Percentiles rank a stretch among this genome's conserved stretches.
Evolutionary conservation across 441 rosid species (phyloP).

Genomic region (Brassica hybrid): DNA sequence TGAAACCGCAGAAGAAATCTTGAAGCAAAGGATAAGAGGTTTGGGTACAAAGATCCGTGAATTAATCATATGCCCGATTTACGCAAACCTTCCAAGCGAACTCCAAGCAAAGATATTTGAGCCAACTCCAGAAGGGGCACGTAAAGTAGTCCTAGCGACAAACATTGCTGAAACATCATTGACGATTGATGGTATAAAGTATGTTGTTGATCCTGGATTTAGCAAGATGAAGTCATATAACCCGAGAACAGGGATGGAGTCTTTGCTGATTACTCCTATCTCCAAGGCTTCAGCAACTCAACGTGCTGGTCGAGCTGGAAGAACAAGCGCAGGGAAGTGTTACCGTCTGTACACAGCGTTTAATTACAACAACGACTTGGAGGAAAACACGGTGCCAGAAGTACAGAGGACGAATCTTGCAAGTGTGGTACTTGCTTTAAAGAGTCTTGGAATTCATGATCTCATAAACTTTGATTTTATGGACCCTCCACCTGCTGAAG

Average conservation of each 20-base stretch:
- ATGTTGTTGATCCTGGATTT: slow-evolving; percentile 96
- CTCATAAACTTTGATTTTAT: slow-evolving; percentile 91
- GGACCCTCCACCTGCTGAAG: slow-evolving; percentile 99
- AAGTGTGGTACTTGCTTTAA: slow-evolving; percentile 85
- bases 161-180: slow-evolving; percentile 98
- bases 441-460: slow-evolving; percentile 99
- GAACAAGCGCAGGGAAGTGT: slow-evolving; percentile 97
- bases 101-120: slow-evolving; percentile 97
- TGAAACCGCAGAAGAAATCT: slow-evolving; percentile 90
- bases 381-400: slow-evolving; percentile 92
- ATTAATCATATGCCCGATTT: slow-evolving; percentile 91
- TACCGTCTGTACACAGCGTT: slow-evolving; percentile 86
- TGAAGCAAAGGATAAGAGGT: slow-evolving; percentile 89
- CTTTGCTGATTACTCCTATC: slow-evolving; percentile 86
- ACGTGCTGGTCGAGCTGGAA: slow-evolving; percentile 95
- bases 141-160: slow-evolving; percentile 95
- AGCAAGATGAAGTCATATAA: slow-evolving; percentile 97
- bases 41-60: slow-evolving; percentile 93
- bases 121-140: slow-evolving; percentile 94
- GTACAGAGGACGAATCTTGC: slow-evolving; percentile 96
- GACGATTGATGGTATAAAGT: slow-evolving; percentile 96
- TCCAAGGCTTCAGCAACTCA: slow-evolving; percentile 99
- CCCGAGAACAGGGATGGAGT: slow-evolving; percentile 99
- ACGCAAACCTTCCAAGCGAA: slow-evolving; percentile 96
- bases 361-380: slow-evolving; percentile 85